A percentile compares a stretch with the other conserved stretches of the same genome.
phyloP scores from a whole-genome alignment of 2,329 filamentous ascomycete species.

The Fusarium sp. region DNA sequence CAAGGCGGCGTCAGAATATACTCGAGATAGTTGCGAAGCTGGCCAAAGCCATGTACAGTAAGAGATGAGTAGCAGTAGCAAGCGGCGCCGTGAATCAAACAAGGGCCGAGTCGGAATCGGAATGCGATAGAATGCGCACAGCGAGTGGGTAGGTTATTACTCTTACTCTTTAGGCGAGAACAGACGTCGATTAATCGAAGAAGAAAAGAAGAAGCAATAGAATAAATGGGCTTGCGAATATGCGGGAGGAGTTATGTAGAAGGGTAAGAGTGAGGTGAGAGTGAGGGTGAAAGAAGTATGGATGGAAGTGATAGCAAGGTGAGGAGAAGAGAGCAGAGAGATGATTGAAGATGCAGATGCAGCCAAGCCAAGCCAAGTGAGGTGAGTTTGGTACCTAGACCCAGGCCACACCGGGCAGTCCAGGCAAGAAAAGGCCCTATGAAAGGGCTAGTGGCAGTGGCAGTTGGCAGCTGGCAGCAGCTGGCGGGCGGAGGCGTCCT shows the following conservation, averaged over 20 bases:
- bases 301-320: slow-evolving; percentile 5
- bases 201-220: slow-evolving; percentile 6
- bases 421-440: slow-evolving; percentile 10
- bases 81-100: slow-evolving; percentile 29
- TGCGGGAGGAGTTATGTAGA: slow-evolving; percentile 14
- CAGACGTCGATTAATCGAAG: slow-evolving; percentile 25
- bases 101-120: slow-evolving; percentile 29
- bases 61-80: slow-evolving; percentile 16
- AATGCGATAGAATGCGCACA: slow-evolving; percentile 27
- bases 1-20: background rate
- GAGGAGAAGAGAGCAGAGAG: slow-evolving; percentile 15
- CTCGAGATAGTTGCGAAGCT: slow-evolving; percentile 11
- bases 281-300: slow-evolving; percentile 19
- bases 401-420: slow-evolving; percentile 1
- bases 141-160: slow-evolving; percentile 20
- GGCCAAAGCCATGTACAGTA: slow-evolving; percentile 3
- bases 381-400: slow-evolving; percentile 20
- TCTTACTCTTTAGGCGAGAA: slow-evolving; percentile 26
- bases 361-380: slow-evolving; percentile 40
- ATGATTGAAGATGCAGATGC: slow-evolving; percentile 42
- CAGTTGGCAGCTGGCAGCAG: slow-evolving; percentile 29
- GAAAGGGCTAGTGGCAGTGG: slow-evolving; percentile 5
- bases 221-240: slow-evolving; percentile 17
- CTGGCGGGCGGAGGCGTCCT: slow-evolving; percentile 33
- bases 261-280: slow-evolving; percentile 13